Percentiles rank a stretch among this genome's conserved stretches.
phyloP scores from a whole-genome alignment of 257 asterid species.

The Solanum neorickii region DNA sequence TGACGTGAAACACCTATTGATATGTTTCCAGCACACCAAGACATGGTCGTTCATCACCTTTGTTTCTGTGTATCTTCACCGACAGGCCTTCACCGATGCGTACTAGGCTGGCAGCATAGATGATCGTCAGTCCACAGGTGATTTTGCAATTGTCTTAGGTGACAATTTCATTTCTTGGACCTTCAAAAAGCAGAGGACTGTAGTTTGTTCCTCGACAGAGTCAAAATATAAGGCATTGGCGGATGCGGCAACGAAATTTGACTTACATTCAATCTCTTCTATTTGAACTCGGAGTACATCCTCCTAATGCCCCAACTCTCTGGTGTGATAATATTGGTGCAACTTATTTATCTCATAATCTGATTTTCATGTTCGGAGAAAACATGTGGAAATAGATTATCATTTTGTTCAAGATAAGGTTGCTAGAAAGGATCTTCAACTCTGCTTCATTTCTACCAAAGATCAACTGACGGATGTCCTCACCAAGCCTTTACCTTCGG shows the following conservation, averaged over 20 bases:
- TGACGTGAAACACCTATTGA: background rate
- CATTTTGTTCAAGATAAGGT: background rate
- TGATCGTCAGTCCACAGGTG: background rate
- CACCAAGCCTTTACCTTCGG: background rate
- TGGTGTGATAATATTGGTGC: background rate
- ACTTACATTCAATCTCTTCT: background rate
- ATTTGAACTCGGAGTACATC: background rate
- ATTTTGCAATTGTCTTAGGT: background rate
- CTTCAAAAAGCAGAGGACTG: background rate
- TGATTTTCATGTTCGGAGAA: background rate
- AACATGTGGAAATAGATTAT: background rate
- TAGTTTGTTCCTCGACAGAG: background rate
- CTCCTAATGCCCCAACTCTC: background rate
- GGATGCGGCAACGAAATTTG: background rate
- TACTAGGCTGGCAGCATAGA: background rate
- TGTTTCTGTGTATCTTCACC: background rate
- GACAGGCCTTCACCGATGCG: background rate
- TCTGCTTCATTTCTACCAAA: background rate
- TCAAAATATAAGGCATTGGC: background rate
- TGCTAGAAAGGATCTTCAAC: background rate
- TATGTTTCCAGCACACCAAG: background rate
- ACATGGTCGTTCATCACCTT: background rate
- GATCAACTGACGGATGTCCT: background rate
- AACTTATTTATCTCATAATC: background rate
- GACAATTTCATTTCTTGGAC: background rate